Evolutionary conservation across 164 flowering plant genomes (phyloP).

Genomic region (Protea cynaroides): DNA sequence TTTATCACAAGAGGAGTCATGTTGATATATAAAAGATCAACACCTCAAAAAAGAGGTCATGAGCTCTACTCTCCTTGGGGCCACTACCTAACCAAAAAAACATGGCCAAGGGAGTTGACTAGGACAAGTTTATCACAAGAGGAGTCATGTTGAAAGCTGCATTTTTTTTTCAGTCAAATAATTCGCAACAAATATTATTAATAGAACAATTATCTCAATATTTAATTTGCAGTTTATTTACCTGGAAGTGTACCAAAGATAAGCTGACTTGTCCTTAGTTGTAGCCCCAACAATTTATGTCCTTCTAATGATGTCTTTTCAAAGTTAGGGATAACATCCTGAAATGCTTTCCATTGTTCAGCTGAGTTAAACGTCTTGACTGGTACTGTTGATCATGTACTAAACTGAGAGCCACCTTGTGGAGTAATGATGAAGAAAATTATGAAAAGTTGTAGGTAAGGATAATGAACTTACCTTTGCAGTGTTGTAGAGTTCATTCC

Average conservation of each 20-base stretch:
- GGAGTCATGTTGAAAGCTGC: conserved; percentile 36
- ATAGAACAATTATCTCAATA: background rate
- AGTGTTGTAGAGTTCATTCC: conserved; percentile 60
- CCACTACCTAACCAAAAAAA: too few species aligned
- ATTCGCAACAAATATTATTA: too few species aligned
- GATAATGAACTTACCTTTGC: conserved; percentile 8
- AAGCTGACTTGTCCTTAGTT: conserved; percentile 50
- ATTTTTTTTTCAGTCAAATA: background rate
- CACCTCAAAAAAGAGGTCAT: too few species aligned
- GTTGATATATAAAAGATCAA: too few species aligned
- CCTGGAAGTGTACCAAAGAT: conserved; percentile 83
- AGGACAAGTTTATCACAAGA: conserved; percentile 23
- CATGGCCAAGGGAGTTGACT: conserved; percentile 55
- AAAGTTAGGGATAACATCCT: conserved; percentile 32
- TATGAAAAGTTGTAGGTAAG: too few species aligned
- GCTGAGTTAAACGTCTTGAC: conserved; percentile 12
- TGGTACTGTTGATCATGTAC: conserved; percentile 24
- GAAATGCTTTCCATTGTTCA: conserved; percentile 30
- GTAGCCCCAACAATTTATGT: conserved; percentile 26
- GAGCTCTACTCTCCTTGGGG: too few species aligned
- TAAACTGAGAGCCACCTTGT: conserved; percentile 45
- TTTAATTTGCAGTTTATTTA: conserved; percentile 14
- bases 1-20: conserved; percentile 13
- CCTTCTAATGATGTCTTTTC: conserved; percentile 22
- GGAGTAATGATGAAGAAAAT: background rate